phyloP scores from a whole-genome alignment of 78 protist genomes.

The Trichosphaerium sp. region DNA sequence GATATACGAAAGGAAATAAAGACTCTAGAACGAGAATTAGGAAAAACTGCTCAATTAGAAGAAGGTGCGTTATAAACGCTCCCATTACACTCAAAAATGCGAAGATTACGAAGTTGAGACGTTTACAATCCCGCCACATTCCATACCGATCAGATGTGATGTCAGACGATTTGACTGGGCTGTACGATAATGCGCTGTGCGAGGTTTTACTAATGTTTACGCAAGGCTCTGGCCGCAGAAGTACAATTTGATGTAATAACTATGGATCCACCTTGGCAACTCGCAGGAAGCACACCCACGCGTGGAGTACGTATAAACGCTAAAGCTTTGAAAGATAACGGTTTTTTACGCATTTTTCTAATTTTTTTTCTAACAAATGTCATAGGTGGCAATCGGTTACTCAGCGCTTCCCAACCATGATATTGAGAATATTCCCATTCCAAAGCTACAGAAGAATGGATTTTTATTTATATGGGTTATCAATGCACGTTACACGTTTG shows the following conservation, averaged over 20 bases:
- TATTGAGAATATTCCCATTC: slow-evolving; percentile 31
- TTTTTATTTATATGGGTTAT: slow-evolving; percentile 66
- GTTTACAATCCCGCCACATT: neutral
- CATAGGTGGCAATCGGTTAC: slow-evolving; percentile 53
- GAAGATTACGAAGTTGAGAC: neutral
- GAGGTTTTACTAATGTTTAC: neutral
- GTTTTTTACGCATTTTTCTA: neutral
- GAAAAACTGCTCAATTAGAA: neutral
- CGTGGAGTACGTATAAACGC: slow-evolving; percentile 52
- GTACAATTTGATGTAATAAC: slow-evolving; percentile 47
- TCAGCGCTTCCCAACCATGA: slow-evolving; percentile 21
- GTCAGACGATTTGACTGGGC: neutral
- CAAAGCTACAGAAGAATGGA: slow-evolving; percentile 20
- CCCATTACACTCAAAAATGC: too few relatives aligned
- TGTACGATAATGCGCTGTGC: neutral
- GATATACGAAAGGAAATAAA: neutral
- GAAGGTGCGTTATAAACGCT: neutral
- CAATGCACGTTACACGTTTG: slow-evolving; percentile 26
- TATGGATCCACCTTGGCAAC: slow-evolving; percentile 75
- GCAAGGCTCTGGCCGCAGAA: slow-evolving; percentile 5
- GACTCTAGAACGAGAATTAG: neutral
- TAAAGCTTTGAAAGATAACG: too few relatives aligned
- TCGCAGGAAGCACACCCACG: slow-evolving; percentile 47
- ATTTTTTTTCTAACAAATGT: neutral
- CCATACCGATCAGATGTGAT: neutral